A percentile compares a stretch with the other conserved stretches of the same genome.
Evolutionary conservation across 768 basidiomycete genomes (phyloP).

Genomic region (Trametes coccinea): DNA sequence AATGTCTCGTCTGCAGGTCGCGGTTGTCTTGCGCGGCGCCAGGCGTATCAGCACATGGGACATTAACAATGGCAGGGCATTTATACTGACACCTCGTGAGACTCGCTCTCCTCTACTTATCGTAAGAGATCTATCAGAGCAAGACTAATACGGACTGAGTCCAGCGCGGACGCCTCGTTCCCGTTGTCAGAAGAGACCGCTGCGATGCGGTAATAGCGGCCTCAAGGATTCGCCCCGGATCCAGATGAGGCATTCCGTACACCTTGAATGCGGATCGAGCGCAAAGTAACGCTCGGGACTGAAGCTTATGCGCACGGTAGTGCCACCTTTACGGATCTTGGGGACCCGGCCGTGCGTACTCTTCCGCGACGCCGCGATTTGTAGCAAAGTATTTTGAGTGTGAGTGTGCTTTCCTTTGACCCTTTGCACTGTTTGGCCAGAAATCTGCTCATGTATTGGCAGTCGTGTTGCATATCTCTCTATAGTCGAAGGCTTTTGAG

Average conservation of each 20-base stretch:
- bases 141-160: background rate
- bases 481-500: background rate
- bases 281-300: background rate
- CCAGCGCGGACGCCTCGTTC: background rate
- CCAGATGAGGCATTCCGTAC: background rate
- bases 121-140: background rate
- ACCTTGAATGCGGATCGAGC: background rate
- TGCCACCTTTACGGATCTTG: background rate
- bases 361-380: background rate
- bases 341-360: background rate
- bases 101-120: background rate
- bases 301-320: background rate
- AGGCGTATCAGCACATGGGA: background rate
- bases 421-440: too few relatives aligned
- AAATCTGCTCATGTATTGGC: too few relatives aligned
- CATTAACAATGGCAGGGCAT: background rate
- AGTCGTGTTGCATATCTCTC: background rate
- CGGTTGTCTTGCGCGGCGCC: background rate
- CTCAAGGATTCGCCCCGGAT: too few relatives aligned
- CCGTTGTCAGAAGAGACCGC: background rate
- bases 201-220: background rate
- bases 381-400: background rate
- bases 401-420: too few relatives aligned
- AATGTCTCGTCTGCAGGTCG: background rate
- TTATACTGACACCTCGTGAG: slow-evolving; percentile 9